phyloP scores from a whole-genome alignment of 1,139 yeast genomes.

The Debaryomyces sp. region DNA sequence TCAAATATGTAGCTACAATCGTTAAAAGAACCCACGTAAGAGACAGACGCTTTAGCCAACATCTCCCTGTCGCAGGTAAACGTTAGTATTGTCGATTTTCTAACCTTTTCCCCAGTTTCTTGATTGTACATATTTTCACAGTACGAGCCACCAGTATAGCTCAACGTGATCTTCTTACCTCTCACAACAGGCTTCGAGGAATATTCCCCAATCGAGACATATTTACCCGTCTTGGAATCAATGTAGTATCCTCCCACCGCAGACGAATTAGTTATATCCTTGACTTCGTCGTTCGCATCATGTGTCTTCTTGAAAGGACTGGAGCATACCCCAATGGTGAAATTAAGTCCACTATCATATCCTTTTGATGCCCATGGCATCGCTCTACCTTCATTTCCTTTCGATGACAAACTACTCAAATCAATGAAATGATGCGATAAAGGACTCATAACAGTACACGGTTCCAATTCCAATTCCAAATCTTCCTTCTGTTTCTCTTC shows the following conservation, averaged over 20 bases:
- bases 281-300: conserved; percentile 31
- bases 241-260: conserved; percentile 70
- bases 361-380: conserved; percentile 72
- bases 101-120: conserved; percentile 43
- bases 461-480: conserved; percentile 28
- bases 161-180: conserved; percentile 71
- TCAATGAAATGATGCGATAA: conserved; percentile 57
- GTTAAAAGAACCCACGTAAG: conserved; percentile 70
- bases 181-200: conserved; percentile 63
- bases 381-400: conserved; percentile 44
- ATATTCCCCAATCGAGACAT: conserved; percentile 68
- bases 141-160: conserved; percentile 71
- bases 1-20: conserved; percentile 87
- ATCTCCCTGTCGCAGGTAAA: conserved; percentile 83
- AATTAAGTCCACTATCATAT: conserved; percentile 70
- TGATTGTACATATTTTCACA: conserved; percentile 48
- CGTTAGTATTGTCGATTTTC: conserved; percentile 67
- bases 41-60: conserved; percentile 62
- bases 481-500: conserved; percentile 16
- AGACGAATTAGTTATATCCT: conserved; percentile 48
- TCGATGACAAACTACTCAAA: conserved; percentile 51
- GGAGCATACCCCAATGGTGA: conserved; percentile 79
- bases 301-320: conserved; percentile 53
- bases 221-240: conserved; percentile 50
- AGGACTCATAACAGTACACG: conserved; percentile 60